Conservation (phyloP, 2,329 filamentous ascomycete species). For the Fusarium musae region DNA sequence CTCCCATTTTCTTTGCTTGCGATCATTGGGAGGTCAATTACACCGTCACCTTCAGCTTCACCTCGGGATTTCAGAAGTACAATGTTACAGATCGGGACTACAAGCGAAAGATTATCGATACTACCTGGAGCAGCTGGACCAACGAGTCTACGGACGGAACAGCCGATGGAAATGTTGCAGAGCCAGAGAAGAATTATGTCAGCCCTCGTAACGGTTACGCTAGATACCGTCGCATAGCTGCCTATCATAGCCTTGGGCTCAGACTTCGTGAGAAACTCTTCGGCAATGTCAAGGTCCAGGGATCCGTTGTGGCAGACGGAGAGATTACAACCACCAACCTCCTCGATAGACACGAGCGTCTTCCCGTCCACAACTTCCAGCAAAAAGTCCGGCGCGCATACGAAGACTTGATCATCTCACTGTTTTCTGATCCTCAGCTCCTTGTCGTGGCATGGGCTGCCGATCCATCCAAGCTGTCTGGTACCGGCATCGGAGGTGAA, state of each 20-base stretch:
- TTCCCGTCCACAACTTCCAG: slow-evolving; percentile 16
- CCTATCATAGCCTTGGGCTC: slow-evolving; percentile 29
- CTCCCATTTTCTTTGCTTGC: slow-evolving; percentile 27
- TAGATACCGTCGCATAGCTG: slow-evolving; percentile 23
- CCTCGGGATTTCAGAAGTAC: slow-evolving; percentile 26
- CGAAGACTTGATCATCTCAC: slow-evolving; percentile 33
- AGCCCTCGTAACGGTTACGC: background rate
- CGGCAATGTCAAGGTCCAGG: slow-evolving; percentile 8
- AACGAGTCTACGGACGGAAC: slow-evolving; percentile 21
- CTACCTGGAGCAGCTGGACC: slow-evolving; percentile 1
- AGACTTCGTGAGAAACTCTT: slow-evolving; percentile 10
- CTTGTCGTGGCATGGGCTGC: slow-evolving; percentile 37
- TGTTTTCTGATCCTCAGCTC: slow-evolving; percentile 34
- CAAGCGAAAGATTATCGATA: slow-evolving; percentile 37
- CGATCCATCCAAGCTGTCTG: slow-evolving; percentile 20
- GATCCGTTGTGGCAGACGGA: background rate
- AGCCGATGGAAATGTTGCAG: slow-evolving; percentile 14
- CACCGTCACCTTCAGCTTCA: slow-evolving; percentile 30
- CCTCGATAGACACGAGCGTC: slow-evolving; percentile 20
- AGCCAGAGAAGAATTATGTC: slow-evolving; percentile 30
- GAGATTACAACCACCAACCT: slow-evolving; percentile 20
- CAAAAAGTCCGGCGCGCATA: slow-evolving; percentile 1
- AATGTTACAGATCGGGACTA: slow-evolving; percentile 13
- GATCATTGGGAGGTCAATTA: slow-evolving; percentile 40
- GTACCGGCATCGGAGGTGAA: background rate